phyloP scores from a whole-genome alignment of 2,329 filamentous ascomycete genomes.

The Epicoccum nigrum region DNA sequence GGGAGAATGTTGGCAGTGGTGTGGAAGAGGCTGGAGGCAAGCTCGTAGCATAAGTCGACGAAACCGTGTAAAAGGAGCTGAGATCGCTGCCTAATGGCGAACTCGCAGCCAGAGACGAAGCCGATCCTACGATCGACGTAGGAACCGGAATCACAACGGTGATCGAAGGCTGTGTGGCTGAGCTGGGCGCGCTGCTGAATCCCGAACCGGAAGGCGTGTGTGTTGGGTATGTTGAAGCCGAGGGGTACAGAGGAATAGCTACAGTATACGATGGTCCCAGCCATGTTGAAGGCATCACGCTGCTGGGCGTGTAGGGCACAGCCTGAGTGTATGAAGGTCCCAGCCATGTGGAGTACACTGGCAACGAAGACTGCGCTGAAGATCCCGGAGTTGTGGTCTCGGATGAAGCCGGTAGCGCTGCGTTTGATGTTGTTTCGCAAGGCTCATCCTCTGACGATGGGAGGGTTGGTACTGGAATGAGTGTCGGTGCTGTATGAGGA shows the following conservation, averaged over 20 bases:
- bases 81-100: no score
- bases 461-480: conserved; percentile 3
- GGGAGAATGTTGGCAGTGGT: conserved; percentile 5
- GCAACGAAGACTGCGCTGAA: neutral
- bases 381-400: conserved; percentile 9
- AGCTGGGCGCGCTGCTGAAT: neutral
- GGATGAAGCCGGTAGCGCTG: conserved; percentile 9
- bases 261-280: conserved; percentile 7
- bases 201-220: neutral
- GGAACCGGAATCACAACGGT: neutral
- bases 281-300: conserved; percentile 4
- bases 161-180: neutral
- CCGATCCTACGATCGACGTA: neutral
- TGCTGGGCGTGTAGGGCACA: conserved; percentile 9
- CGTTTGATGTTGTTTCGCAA: conserved; percentile 12
- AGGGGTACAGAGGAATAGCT: conserved; percentile 1
- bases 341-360: conserved; percentile 14
- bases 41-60: no score
- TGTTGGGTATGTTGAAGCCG: neutral
- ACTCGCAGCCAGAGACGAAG: neutral
- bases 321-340: conserved; percentile 10
- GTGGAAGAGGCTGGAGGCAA: neutral
- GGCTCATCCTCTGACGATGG: conserved; percentile 9
- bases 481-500: conserved; percentile 1
- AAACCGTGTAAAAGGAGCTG: no score